Conservation (phyloP, 257 asterid genomes). For the Solanum lycopersicoides region DNA sequence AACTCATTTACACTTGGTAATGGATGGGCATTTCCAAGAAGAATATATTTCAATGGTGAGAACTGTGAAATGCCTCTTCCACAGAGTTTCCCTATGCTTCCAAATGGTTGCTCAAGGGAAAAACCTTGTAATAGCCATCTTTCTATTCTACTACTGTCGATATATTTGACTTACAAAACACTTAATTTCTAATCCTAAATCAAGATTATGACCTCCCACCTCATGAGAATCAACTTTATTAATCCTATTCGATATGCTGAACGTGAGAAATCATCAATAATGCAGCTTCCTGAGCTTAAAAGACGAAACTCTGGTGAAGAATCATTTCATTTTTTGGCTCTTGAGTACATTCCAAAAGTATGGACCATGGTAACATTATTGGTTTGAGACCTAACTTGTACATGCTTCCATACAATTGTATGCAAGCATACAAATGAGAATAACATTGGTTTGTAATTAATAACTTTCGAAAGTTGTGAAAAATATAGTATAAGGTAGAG, state of each 20-base stretch:
- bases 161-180: constrained; percentile 12
- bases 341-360: not conserved
- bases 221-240: not conserved
- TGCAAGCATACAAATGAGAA: not conserved
- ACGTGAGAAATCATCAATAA: not conserved
- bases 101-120: constrained; percentile 25
- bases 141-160: constrained; percentile 1
- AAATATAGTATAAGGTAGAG: not conserved
- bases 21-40: constrained; percentile 75
- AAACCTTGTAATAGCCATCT: not conserved
- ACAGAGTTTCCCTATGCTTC: constrained; percentile 47
- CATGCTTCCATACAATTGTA: not conserved
- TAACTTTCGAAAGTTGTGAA: not conserved
- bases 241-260: not conserved
- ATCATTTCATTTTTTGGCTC: not conserved
- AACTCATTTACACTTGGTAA: constrained; percentile 41
- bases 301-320: not conserved
- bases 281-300: not conserved
- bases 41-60: constrained; percentile 63
- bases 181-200: not conserved
- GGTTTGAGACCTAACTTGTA: not conserved
- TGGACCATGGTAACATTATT: not conserved
- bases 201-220: not conserved
- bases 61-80: constrained; percentile 68
- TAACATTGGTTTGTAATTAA: not conserved